Conservation (phyloP, 257 asterid genomes). For the Lavandula angustifolia region DNA sequence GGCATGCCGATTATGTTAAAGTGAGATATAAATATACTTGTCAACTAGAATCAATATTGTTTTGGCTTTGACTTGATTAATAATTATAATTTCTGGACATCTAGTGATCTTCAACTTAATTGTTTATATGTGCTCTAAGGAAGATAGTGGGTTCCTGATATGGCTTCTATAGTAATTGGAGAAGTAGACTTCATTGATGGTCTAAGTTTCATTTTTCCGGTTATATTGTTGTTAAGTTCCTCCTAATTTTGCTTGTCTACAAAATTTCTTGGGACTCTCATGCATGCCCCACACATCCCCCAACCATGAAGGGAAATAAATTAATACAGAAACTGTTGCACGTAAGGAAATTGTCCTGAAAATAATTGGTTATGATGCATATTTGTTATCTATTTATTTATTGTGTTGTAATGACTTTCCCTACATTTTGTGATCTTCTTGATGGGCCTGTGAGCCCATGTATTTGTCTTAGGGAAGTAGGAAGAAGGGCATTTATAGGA, state of each 20-base stretch:
- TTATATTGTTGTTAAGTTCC: not conserved
- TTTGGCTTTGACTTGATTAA: conserved; percentile 8
- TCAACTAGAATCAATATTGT: not conserved
- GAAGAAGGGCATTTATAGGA: no score
- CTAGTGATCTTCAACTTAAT: not conserved
- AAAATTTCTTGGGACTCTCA: conserved; percentile 1
- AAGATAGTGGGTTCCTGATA: no score
- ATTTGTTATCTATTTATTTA: no score
- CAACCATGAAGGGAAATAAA: not conserved
- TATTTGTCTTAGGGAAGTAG: no score
- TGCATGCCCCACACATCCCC: not conserved
- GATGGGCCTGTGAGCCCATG: no score
- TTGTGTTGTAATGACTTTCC: no score
- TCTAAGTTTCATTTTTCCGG: not conserved
- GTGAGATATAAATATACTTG: conserved; percentile 42
- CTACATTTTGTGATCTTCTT: no score
- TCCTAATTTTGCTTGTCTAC: not conserved
- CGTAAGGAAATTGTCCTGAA: not conserved
- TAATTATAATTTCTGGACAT: not conserved
- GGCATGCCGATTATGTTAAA: conserved; percentile 95
- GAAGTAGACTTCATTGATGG: not conserved
- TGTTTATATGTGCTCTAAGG: conserved; percentile 12
- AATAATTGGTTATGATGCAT: no score
- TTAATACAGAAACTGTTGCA: not conserved
- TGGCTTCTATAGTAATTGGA: conserved; percentile 1